Evolutionary conservation across 805 yeast genomes (phyloP).

Genomic region (Saturnispora quitensis): DNA sequence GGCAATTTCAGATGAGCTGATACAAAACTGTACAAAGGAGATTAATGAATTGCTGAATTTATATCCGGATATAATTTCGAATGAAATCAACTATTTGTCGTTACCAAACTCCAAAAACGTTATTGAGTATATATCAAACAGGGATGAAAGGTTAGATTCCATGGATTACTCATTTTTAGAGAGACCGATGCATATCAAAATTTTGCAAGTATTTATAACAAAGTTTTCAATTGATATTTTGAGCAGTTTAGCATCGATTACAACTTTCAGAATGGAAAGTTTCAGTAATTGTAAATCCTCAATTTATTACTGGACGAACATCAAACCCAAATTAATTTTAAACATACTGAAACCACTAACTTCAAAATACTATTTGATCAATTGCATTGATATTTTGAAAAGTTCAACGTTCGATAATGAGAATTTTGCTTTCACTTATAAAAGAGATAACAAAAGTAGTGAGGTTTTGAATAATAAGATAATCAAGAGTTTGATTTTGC

Average conservation of each 20-base stretch:
- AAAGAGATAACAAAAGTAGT: slow-evolving; percentile 6
- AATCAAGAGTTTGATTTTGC: slow-evolving; percentile 17
- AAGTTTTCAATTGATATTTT: slow-evolving; percentile 47
- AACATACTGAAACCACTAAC: slow-evolving; percentile 42
- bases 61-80: slow-evolving; percentile 23
- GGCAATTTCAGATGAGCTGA: slow-evolving; percentile 39
- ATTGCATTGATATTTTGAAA: slow-evolving; percentile 44
- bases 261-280: slow-evolving; percentile 15
- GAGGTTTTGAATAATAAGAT: slow-evolving; percentile 4
- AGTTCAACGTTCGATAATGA: slow-evolving; percentile 30
- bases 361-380: slow-evolving; percentile 42
- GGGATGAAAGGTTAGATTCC: slow-evolving; percentile 11
- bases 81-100: slow-evolving; percentile 21
- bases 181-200: slow-evolving; percentile 35
- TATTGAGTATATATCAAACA: slow-evolving; percentile 5
- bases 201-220: slow-evolving; percentile 43
- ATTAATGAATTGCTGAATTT: slow-evolving; percentile 19
- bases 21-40: slow-evolving; percentile 25
- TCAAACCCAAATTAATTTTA: slow-evolving; percentile 26
- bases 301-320: slow-evolving; percentile 27
- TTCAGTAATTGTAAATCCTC: slow-evolving; percentile 11
- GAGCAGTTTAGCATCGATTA: slow-evolving; percentile 34
- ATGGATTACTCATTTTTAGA: slow-evolving; percentile 18
- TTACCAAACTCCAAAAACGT: slow-evolving; percentile 13
- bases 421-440: slow-evolving; percentile 23